Percentiles rank a stretch among this genome's conserved stretches.
Evolutionary conservation across 352 stramenopile species (phyloP).

Genomic region (Globisporangium megalacanthum): DNA sequence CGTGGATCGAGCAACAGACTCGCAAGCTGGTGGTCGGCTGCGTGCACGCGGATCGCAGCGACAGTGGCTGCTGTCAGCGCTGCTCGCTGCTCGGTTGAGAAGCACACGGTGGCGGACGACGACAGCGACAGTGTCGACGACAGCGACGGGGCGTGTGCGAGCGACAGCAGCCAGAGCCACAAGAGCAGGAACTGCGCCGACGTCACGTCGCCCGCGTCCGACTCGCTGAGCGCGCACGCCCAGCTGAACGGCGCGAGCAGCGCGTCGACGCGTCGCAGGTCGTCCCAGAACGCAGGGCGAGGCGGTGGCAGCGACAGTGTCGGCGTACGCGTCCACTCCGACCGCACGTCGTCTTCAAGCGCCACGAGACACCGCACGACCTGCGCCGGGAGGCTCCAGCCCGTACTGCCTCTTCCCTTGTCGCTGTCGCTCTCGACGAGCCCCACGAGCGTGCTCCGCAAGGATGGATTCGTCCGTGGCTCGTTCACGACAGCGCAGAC

Average conservation of each 20-base stretch:
- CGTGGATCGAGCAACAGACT: slow-evolving; percentile 45
- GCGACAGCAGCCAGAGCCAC: slow-evolving; percentile 39
- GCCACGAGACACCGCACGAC: slow-evolving; percentile 22
- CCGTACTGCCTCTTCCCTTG: background rate
- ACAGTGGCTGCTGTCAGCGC: slow-evolving; percentile 12
- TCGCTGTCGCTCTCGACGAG: background rate
- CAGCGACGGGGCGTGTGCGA: slow-evolving; percentile 7
- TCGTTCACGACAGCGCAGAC: slow-evolving; percentile 11
- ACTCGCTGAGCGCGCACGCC: slow-evolving; percentile 35
- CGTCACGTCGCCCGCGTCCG: slow-evolving; percentile 15
- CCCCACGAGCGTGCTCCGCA: background rate
- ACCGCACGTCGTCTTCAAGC: slow-evolving; percentile 18
- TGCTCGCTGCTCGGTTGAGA: slow-evolving; percentile 7
- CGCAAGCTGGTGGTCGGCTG: slow-evolving; percentile 33
- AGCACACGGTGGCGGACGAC: background rate
- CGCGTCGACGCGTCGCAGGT: slow-evolving; percentile 24
- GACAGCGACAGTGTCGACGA: slow-evolving; percentile 7
- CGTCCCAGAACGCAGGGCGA: slow-evolving; percentile 28
- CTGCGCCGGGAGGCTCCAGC: slow-evolving; percentile 16
- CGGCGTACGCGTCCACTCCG: no score
- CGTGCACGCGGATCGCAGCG: slow-evolving; percentile 4
- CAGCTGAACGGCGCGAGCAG: slow-evolving; percentile 40
- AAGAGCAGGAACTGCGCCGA: slow-evolving; percentile 38
- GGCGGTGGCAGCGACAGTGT: background rate
- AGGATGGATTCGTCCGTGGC: background rate